Evolutionary conservation across 2,329 filamentous ascomycete genomes (phyloP).

Genomic region (Aspergillus quadricinctus): DNA sequence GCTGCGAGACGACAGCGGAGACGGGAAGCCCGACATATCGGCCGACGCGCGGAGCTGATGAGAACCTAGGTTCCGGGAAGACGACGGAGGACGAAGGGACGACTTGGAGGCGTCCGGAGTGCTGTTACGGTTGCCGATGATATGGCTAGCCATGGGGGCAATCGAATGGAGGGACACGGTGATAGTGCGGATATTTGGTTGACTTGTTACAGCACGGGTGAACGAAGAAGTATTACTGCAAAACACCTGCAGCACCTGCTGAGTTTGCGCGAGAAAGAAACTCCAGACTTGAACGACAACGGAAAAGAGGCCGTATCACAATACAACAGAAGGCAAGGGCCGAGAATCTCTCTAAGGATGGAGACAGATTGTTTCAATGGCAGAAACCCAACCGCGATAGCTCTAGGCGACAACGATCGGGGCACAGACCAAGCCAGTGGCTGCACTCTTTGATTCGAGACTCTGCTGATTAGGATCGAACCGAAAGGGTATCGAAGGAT

Average conservation of each 20-base stretch:
- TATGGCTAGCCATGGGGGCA: constrained; percentile 56
- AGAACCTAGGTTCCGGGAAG: constrained; percentile 71
- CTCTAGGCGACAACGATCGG: constrained; percentile 30
- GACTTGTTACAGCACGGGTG: not conserved
- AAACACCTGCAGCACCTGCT: constrained; percentile 77
- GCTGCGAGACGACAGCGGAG: constrained; percentile 64
- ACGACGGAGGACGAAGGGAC: constrained; percentile 76
- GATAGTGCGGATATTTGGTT: not conserved
- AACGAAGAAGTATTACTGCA: constrained; percentile 37
- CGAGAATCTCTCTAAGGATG: constrained; percentile 20
- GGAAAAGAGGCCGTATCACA: not conserved
- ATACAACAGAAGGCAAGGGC: constrained; percentile 13
- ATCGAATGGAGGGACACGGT: constrained; percentile 8
- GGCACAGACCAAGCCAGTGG: constrained; percentile 45
- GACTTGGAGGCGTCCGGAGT: constrained; percentile 86
- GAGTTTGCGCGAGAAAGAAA: constrained; percentile 44
- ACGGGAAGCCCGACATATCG: constrained; percentile 84
- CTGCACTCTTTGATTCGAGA: constrained; percentile 36
- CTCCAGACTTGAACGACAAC: constrained; percentile 7
- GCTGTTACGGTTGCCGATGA: constrained; percentile 87
- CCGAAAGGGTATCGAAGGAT: constrained; percentile 22
- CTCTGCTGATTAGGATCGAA: constrained; percentile 21
- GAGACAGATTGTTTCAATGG: constrained; percentile 13
- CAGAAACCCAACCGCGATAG: constrained; percentile 25
- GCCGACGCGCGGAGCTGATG: constrained; percentile 91